phyloP scores from a whole-genome alignment of 2,329 filamentous ascomycete genomes.

The Claviceps spartinae region DNA sequence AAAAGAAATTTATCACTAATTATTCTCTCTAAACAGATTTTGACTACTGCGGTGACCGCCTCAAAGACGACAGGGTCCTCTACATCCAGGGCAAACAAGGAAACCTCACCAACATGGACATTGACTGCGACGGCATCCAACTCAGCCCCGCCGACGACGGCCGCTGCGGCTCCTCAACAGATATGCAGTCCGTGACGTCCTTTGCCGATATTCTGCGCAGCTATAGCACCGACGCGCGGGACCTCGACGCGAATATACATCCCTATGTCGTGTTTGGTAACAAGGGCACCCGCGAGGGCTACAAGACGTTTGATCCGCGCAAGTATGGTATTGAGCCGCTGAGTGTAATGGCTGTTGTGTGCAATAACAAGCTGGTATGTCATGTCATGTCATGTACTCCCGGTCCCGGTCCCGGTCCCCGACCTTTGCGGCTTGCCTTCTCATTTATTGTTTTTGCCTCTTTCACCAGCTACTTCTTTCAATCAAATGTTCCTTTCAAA shows the following conservation, averaged over 20 bases:
- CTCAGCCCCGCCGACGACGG: slow-evolving; percentile 23
- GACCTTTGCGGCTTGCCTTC: too few relatives aligned
- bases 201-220: slow-evolving; percentile 27
- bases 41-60: slow-evolving; percentile 34
- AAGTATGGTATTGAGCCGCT: slow-evolving; percentile 32
- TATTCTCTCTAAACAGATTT: slow-evolving; percentile 12
- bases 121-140: slow-evolving; percentile 43
- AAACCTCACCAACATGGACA: slow-evolving; percentile 39
- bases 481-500: too few relatives aligned
- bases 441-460: too few relatives aligned
- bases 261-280: slow-evolving; percentile 43
- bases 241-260: slow-evolving; percentile 37
- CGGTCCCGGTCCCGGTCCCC: too few relatives aligned
- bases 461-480: too few relatives aligned
- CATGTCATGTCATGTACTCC: too few relatives aligned
- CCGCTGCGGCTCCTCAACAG: slow-evolving; percentile 28
- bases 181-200: slow-evolving; percentile 28
- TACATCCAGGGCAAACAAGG: slow-evolving; percentile 32
- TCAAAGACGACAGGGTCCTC: slow-evolving; percentile 26
- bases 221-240: slow-evolving; percentile 23
- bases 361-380: slow-evolving; percentile 30
- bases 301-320: slow-evolving; percentile 26
- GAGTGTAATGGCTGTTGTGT: slow-evolving; percentile 42
- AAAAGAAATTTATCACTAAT: neutral
- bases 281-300: slow-evolving; percentile 19